Conservation (phyloP, 2,329 filamentous ascomycete genomes). For the Torrubiella hemipterigena region DNA sequence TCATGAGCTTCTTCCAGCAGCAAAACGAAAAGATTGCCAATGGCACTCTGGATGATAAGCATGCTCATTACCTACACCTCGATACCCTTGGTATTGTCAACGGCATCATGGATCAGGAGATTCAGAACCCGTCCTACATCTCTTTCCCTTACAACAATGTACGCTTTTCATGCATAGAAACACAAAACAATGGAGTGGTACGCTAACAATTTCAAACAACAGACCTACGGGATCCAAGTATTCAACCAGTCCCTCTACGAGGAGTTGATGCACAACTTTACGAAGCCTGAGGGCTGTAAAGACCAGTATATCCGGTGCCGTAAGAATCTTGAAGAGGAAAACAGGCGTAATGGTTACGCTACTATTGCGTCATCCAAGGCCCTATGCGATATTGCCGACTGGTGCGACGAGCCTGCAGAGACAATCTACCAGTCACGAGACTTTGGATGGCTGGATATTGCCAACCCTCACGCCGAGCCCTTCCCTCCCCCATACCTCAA, state of each 20-base stretch:
- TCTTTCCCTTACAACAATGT: slow-evolving; percentile 50
- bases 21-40: slow-evolving; percentile 41
- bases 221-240: slow-evolving; percentile 44
- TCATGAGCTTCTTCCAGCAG: slow-evolving; percentile 44
- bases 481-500: slow-evolving; percentile 51
- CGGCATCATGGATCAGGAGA: slow-evolving; percentile 51
- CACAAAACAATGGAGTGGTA: background rate
- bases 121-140: slow-evolving; percentile 46
- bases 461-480: slow-evolving; percentile 41
- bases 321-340: slow-evolving; percentile 33
- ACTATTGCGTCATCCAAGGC: slow-evolving; percentile 15
- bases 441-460: slow-evolving; percentile 48
- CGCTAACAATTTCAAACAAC: slow-evolving; percentile 1
- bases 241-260: slow-evolving; percentile 33
- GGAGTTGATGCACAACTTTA: slow-evolving; percentile 17
- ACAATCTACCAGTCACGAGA: slow-evolving; percentile 40
- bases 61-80: slow-evolving; percentile 38
- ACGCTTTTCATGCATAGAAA: slow-evolving; percentile 5
- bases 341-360: slow-evolving; percentile 30
- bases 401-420: slow-evolving; percentile 40
- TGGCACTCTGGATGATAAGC: slow-evolving; percentile 19
- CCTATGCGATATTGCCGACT: slow-evolving; percentile 36
- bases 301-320: slow-evolving; percentile 42
- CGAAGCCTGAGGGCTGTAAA: slow-evolving; percentile 33
- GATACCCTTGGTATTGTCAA: slow-evolving; percentile 59